Evolutionary conservation across 148 eudicot species (phyloP), one percentile per base, ranked within the genome.

Genomic region (Amaranthus hypochondriacus): DNA sequence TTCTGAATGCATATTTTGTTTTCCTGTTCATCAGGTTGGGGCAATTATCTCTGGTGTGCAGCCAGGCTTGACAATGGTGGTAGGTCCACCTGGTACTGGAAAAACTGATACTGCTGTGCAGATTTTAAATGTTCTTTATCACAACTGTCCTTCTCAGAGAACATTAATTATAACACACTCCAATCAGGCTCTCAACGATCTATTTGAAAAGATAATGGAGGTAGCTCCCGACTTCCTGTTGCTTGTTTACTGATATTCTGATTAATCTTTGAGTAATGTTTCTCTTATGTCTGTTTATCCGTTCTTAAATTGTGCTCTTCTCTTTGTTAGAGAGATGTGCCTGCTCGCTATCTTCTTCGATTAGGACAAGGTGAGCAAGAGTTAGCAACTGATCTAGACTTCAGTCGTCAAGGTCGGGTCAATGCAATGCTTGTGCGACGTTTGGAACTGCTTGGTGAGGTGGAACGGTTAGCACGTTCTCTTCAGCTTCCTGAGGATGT

Each of bases 301-400:
- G n/a, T 72, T 78, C 14, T 50, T 7, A 61, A 5, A 73, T 63
- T 55, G n/a, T 70, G 14, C 58, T 59, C 28, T 61, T 10, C 51
- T 49, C 58, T 50, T 72, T 21, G 42, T 63, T 79, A 95, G 97
- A 92, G 98, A 82, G 98, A 95, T 84, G 98, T 95, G 71, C 97
- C 98, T 66, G 98, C 98, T 74, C 92, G 98, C 43, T 95, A 95
- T 86, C 93, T 95, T 77, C 98, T 95, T 75, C 97, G 98, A 50
- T 88, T 95, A 70, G 98, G 98, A 79, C 98, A 95, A 86, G 98
- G 97, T 65, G 98, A 95, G 75, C 98, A 95, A 82, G 98, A 95
- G 73, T 76, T 95, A 83, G 97, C 97, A 61, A 95, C 98, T 80
- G 98, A 95, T 82, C 89, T 95, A 59, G 98, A 95, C 75, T 92